phyloP scores from a whole-genome alignment of 2,329 filamentous ascomycete species.

The Dactylellina leptospora region DNA sequence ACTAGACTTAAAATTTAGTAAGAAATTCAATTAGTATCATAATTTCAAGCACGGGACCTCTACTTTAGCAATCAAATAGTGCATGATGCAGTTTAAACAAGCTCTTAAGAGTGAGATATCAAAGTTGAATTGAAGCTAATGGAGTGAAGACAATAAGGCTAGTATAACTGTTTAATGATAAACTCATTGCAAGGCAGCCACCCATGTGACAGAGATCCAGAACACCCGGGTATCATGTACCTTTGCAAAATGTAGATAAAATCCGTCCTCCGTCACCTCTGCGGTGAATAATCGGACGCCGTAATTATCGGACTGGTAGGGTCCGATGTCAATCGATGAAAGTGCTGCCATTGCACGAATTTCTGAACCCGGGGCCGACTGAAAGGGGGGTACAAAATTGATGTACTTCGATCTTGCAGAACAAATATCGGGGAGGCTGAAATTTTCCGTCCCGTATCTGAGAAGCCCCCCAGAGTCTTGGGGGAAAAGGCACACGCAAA shows the following conservation, averaged over 20 bases:
- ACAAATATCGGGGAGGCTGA: not conserved
- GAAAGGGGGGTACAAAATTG: not conserved
- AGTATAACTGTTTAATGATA: no score
- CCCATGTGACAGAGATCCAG: not conserved
- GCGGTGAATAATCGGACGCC: not conserved
- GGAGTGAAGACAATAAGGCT: no score
- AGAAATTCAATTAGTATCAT: no score
- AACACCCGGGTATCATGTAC: not conserved
- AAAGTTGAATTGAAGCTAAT: no score
- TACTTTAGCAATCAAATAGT: no score
- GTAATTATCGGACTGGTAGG: not conserved
- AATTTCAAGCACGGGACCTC: no score
- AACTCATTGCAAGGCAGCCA: not conserved
- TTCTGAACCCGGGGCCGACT: not conserved
- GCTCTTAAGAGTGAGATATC: no score
- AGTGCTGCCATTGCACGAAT: not conserved
- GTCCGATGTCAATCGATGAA: not conserved
- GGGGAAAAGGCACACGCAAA: not conserved
- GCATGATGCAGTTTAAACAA: no score
- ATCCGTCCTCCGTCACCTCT: not conserved
- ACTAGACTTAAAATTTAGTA: no score
- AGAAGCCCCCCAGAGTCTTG: not conserved
- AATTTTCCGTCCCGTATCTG: not conserved
- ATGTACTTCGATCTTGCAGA: not conserved
- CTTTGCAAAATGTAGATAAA: not conserved